These are phyloP conservation scores for Aspergillus caelatus DNA, from an alignment of 2,329 filamentous ascomycete species.

Conservation along the genomic window DNA sequence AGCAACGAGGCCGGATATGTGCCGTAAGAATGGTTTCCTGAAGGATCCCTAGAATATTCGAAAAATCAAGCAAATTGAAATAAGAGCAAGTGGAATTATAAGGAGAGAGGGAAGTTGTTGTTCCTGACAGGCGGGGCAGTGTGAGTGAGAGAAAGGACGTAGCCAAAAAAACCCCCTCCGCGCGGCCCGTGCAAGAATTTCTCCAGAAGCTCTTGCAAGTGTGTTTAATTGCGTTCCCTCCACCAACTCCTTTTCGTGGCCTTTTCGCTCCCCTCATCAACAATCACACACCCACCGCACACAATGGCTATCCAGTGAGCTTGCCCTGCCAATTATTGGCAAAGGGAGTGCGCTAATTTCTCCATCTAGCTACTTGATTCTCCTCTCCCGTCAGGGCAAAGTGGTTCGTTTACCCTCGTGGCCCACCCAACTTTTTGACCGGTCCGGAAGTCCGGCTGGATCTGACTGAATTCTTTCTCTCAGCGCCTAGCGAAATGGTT, in stretches of 20 bases:
- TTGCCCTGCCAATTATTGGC: not conserved
- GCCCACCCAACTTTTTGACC: constrained; percentile 39
- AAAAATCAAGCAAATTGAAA: not conserved
- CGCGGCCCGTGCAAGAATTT: constrained; percentile 25
- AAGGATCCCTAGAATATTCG: not conserved
- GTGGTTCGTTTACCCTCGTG: constrained; percentile 69
- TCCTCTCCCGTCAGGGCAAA: constrained; percentile 98
- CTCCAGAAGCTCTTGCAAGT: constrained; percentile 10
- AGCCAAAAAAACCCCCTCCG: constrained; percentile 9
- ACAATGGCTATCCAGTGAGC: constrained; percentile 42
- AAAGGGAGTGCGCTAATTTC: constrained; percentile 22
- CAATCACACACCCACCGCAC: constrained; percentile 4
- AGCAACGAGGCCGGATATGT: not conserved
- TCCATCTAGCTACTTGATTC: constrained; percentile 82
- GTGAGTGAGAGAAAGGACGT: not conserved
- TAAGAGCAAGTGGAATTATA: not conserved
- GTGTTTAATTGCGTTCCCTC: constrained; percentile 10
- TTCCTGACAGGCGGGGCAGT: constrained; percentile 11
- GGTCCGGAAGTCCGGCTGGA: constrained; percentile 24
- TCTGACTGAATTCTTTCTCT: constrained; percentile 33
- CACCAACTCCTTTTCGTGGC: constrained; percentile 18
- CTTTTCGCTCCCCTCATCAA: constrained; percentile 15
- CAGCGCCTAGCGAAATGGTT: constrained; percentile 99
- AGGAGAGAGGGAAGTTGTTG: not conserved
- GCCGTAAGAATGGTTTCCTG: not conserved